Percentiles rank a stretch among this genome's conserved stretches.
Conservation (phyloP, 306 rosid species). For the Fagus crenata region DNA sequence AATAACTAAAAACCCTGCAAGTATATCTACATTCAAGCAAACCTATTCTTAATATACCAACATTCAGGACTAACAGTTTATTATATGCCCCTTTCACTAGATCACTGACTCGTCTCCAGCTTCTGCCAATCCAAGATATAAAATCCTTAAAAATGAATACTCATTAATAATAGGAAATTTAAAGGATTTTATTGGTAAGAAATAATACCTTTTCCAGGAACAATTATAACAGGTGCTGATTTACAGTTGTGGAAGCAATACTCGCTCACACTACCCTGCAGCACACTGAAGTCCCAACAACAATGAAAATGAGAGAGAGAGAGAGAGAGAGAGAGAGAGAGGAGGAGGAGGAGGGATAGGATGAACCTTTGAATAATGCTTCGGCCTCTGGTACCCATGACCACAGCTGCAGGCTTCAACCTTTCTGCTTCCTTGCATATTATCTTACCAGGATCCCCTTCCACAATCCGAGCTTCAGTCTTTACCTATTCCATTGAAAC, state of each 20-base stretch:
- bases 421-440: constrained; percentile 76
- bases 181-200: not conserved
- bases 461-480: constrained; percentile 62
- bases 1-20: no score
- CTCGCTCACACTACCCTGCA: constrained; percentile 88
- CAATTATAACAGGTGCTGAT: constrained; percentile 77
- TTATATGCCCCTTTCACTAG: constrained; percentile 18
- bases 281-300: constrained; percentile 52
- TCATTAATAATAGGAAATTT: not conserved
- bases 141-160: not conserved
- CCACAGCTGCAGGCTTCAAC: constrained; percentile 67
- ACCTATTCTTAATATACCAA: constrained; percentile 5
- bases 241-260: constrained; percentile 76
- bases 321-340: not conserved
- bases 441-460: constrained; percentile 72
- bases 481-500: constrained; percentile 46
- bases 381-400: constrained; percentile 78
- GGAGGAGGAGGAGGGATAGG: not conserved
- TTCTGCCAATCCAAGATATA: constrained; percentile 45
- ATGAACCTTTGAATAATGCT: constrained; percentile 61
- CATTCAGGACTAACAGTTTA: not conserved
- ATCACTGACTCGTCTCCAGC: constrained; percentile 60
- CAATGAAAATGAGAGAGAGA: not conserved
- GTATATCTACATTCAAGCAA: not conserved
- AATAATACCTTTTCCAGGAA: constrained; percentile 71